A percentile compares a stretch with the other conserved stretches of the same genome.
phyloP scores from a whole-genome alignment of 805 yeast species.

The Zygoascus ofunaensis region DNA sequence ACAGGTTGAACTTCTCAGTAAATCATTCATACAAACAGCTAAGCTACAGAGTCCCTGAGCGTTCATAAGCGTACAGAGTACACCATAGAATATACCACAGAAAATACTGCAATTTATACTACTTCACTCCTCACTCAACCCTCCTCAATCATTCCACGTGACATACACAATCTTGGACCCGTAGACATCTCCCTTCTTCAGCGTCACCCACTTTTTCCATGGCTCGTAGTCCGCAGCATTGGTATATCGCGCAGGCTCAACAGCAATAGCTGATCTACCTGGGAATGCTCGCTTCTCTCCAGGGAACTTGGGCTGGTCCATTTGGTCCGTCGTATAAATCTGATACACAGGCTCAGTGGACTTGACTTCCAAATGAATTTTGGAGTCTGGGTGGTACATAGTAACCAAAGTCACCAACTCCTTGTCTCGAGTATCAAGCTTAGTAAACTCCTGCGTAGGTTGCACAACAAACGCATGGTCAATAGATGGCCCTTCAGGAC shows the following conservation, averaged over 20 bases:
- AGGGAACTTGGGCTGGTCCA: constrained; percentile 29
- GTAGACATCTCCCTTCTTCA: constrained; percentile 42
- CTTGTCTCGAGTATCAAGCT: constrained; percentile 40
- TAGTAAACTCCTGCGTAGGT: constrained; percentile 15
- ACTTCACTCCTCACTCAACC: too few species aligned
- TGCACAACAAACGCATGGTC: constrained; percentile 41
- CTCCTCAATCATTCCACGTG: constrained; percentile 17
- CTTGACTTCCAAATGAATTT: constrained; percentile 34
- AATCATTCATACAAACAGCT: too few species aligned
- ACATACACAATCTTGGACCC: constrained; percentile 37
- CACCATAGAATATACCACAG: too few species aligned
- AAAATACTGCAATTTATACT: too few species aligned
- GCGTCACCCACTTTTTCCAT: constrained; percentile 42
- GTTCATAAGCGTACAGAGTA: too few species aligned
- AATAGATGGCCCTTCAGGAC: constrained; percentile 30
- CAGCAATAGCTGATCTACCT: constrained; percentile 45
- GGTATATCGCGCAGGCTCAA: constrained; percentile 53
- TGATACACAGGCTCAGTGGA: constrained; percentile 64
- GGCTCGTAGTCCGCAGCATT: constrained; percentile 41
- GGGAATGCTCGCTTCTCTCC: constrained; percentile 22
- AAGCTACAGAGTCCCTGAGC: too few species aligned
- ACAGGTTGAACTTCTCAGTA: too few species aligned
- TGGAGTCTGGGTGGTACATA: constrained; percentile 39
- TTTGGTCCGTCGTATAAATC: constrained; percentile 52
- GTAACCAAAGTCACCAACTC: constrained; percentile 33